Base-by-base conservation (phyloP, 768 basidiomycete genomes). In the Leccinum boreale region DNA sequence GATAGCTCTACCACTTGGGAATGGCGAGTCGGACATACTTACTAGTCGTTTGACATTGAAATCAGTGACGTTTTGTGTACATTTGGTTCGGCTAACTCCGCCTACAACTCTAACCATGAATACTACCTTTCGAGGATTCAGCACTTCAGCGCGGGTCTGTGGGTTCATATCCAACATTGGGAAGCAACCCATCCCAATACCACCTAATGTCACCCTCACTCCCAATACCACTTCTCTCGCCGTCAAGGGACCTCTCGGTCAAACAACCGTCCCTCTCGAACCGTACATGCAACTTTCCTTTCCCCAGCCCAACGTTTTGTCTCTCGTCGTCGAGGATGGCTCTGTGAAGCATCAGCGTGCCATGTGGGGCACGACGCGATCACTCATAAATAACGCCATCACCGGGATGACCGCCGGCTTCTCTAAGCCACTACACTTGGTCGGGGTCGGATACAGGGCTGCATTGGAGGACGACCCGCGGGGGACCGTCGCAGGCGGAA, bases 361-460 rank as follows among this genome's bases (percentile, higher is more conserved):
- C 57, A 88, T 92, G 81, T 98, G 96, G 95, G 96, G 96, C n/a
- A 85, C 92, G 47, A 95, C 92, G 14, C 85, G 95, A 53, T 89
- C 94, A 0, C 80, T 94, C 62, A 90, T 98, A 70, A 78, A 81
- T 62, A 98, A 98, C 70, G 94, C 95, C 15, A 83, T 99, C 61
- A 80, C 77, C 14, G 96, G 96, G 45, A 92, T 98, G 79, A 89
- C 92, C 5, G 83, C 86, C 58, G 95, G 95, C 4, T 98, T 92
- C 76, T 81, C 81, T 0, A 80, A 92, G 9, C 87, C 92, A 14
- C 72, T 99, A 15, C 88, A 87, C 67, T 84, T 99, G 60, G 95
- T 98, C 60, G 96, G 96, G 17, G 94, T 99, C 33, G 95, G 96
- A 2, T 99, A 93, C 77, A 82, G 96, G 67, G 94, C 87, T 8